Evolutionary conservation across 768 basidiomycete species (phyloP).

Genomic region (Pisolithus tinctorius): DNA sequence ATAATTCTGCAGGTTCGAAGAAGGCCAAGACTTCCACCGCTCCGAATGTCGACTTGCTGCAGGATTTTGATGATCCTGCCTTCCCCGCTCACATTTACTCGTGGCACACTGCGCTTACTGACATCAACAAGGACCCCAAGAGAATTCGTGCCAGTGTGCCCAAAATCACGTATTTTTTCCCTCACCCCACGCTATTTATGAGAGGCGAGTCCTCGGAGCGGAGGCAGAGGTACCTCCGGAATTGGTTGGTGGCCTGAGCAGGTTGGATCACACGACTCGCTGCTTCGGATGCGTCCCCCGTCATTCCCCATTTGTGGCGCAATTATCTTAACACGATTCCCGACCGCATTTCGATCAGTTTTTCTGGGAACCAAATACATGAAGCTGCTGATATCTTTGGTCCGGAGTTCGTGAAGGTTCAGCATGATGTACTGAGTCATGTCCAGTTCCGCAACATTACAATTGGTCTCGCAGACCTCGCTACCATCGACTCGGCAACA

Average conservation of each 20-base stretch:
- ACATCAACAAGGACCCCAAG: no score
- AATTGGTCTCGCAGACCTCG: background rate
- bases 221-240: background rate
- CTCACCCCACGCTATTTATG: background rate
- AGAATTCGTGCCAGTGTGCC: background rate
- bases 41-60: background rate
- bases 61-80: background rate
- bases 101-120: background rate
- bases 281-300: background rate
- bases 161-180: background rate
- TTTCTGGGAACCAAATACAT: background rate
- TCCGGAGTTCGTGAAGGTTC: background rate
- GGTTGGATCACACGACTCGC: background rate
- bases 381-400: background rate
- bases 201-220: background rate
- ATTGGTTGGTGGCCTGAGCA: background rate
- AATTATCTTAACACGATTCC: background rate
- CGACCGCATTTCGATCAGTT: background rate
- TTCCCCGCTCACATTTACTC: background rate
- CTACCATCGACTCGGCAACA: background rate
- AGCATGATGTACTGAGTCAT: no score
- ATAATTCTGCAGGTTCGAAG: no score
- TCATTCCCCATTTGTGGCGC: background rate
- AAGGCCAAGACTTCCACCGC: no score
- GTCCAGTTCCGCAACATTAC: background rate